Percentiles rank a stretch among this genome's conserved stretches.
Evolutionary conservation across 176 grass and related monocot species (phyloP).

Genomic region (Phoenix dactylifera): DNA sequence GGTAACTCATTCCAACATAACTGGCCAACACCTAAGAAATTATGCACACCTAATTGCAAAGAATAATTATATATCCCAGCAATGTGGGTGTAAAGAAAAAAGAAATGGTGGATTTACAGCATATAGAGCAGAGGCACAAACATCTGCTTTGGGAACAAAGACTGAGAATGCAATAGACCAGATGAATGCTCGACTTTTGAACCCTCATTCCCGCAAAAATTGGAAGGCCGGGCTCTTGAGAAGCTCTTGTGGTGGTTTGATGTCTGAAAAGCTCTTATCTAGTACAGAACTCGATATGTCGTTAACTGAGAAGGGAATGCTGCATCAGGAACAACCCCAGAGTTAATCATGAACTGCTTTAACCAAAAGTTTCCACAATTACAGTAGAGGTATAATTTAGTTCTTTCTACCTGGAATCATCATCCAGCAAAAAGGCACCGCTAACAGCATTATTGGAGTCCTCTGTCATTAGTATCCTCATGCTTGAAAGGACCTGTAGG

Average conservation of each 20-base stretch:
- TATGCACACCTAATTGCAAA: no score
- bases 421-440: constrained; percentile 68
- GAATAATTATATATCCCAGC: no score
- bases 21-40: no score
- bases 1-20: no score
- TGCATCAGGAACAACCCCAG: constrained; percentile 21
- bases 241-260: constrained; percentile 49
- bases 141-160: no score
- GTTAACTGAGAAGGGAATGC: constrained; percentile 69
- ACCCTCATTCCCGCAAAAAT: constrained; percentile 45
- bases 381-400: background rate
- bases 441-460: constrained; percentile 35
- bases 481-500: constrained; percentile 49
- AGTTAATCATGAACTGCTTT: constrained; percentile 17
- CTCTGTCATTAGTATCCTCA: constrained; percentile 45
- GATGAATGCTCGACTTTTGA: background rate
- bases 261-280: constrained; percentile 53
- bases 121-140: no score
- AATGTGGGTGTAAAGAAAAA: no score
- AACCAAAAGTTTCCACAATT: background rate
- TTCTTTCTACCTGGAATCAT: constrained; percentile 45
- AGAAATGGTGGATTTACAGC: no score
- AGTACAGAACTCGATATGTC: constrained; percentile 64
- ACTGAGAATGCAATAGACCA: no score
- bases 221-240: constrained; percentile 46